Percentiles rank a stretch among this genome's conserved stretches.
Evolutionary conservation across 1,284 basidiomycete genomes (phyloP).

Genomic region (Cryptococcus wingfieldii): DNA sequence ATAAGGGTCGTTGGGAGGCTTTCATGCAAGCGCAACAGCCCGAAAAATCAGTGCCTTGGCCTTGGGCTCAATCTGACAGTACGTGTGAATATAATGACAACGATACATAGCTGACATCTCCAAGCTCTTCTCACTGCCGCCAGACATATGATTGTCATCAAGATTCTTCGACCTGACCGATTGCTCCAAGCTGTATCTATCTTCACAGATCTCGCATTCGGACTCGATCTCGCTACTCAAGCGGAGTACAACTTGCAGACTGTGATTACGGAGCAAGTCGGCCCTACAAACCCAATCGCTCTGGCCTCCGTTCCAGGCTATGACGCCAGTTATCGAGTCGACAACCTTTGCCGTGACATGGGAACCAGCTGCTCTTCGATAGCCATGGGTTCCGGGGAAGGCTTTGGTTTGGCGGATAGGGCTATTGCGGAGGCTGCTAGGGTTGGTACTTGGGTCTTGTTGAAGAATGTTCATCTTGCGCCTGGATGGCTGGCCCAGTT

Average conservation of each 20-base stretch:
- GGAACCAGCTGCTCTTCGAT: slow-evolving; percentile 74
- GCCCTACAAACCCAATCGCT: slow-evolving; percentile 76
- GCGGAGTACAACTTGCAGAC: slow-evolving; percentile 58
- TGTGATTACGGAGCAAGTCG: slow-evolving; percentile 74
- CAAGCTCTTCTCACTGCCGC: slow-evolving; percentile 29
- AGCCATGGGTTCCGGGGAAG: slow-evolving; percentile 98
- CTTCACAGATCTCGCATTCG: slow-evolving; percentile 40
- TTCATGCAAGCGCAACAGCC: slow-evolving; percentile 70
- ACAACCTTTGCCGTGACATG: slow-evolving; percentile 74
- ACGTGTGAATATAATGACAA: slow-evolving; percentile 10
- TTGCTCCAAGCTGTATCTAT: slow-evolving; percentile 29
- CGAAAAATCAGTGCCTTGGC: slow-evolving; percentile 66
- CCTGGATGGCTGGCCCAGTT: slow-evolving; percentile 90
- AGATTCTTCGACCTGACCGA: slow-evolving; percentile 44
- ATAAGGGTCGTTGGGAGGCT: slow-evolving; percentile 67
- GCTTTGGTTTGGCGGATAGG: slow-evolving; percentile 88
- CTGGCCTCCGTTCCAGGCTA: slow-evolving; percentile 92
- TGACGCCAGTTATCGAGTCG: slow-evolving; percentile 91
- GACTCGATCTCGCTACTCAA: slow-evolving; percentile 31
- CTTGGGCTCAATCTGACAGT: slow-evolving; percentile 57
- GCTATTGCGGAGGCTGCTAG: slow-evolving; percentile 85
- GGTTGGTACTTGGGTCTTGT: slow-evolving; percentile 86
- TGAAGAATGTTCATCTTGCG: slow-evolving; percentile 94
- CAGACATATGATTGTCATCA: slow-evolving; percentile 32
- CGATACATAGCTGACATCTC: neutral